Percentiles rank a stretch among this genome's conserved stretches.
Evolutionary conservation across 768 basidiomycete species (phyloP).

Genomic region (Mycena galopus): DNA sequence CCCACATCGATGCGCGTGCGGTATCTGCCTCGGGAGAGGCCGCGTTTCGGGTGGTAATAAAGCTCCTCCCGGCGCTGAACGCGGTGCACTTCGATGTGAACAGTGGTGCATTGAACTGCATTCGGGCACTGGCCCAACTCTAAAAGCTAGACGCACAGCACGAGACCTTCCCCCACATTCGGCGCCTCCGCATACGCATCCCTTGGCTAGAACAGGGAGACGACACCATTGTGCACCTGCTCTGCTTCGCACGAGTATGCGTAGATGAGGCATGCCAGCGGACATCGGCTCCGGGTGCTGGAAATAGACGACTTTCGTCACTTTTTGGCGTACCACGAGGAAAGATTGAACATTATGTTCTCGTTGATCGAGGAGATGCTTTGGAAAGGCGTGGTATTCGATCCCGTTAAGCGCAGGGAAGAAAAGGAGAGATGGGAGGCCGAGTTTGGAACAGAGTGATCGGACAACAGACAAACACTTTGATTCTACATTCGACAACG

Average conservation of each 20-base stretch:
- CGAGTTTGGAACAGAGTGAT: too few relatives aligned
- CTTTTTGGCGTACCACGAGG: neutral
- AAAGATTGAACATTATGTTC: neutral
- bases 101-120: neutral
- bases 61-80: constrained; percentile 8
- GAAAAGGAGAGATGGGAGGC: too few relatives aligned
- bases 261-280: neutral
- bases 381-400: neutral
- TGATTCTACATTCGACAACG: too few relatives aligned
- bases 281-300: neutral
- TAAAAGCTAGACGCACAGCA: neutral
- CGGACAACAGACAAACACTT: too few relatives aligned
- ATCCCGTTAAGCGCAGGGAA: neutral
- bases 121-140: neutral
- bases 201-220: neutral
- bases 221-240: neutral
- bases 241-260: neutral
- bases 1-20: constrained; percentile 1
- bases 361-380: neutral
- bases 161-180: too few relatives aligned
- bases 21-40: neutral
- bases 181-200: neutral
- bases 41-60: neutral
- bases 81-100: neutral
- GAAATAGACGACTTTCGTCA: neutral